These are phyloP conservation scores for Balamuthia mandrillaris DNA, from an alignment of 208 protist species.

Conservation along the genomic window DNA sequence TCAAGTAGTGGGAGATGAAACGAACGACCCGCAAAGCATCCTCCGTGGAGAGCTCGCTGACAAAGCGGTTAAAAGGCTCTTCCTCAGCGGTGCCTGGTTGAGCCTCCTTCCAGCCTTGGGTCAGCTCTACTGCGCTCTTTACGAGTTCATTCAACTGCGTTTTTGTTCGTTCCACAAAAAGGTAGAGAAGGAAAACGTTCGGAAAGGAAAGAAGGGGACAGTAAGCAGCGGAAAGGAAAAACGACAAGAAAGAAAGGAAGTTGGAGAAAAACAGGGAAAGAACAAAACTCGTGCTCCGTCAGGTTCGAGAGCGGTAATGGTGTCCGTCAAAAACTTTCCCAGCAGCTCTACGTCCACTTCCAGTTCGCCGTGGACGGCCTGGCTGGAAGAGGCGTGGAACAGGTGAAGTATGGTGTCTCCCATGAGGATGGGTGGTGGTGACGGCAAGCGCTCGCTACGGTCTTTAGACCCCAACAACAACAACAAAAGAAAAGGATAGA, in stretches of 20 bases:
- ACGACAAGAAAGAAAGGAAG: too few relatives aligned
- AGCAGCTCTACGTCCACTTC: neutral
- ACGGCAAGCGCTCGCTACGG: too few relatives aligned
- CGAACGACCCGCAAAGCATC: slow-evolving; percentile 21
- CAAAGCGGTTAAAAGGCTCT: neutral
- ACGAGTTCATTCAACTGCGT: neutral
- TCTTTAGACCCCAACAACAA: too few relatives aligned
- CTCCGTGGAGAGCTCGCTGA: neutral
- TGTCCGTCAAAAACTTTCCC: neutral
- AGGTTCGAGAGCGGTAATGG: neutral
- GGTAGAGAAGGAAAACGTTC: too few relatives aligned
- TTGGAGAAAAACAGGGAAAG: too few relatives aligned
- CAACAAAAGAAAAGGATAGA: too few relatives aligned
- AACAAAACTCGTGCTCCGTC: neutral
- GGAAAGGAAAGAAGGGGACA: neutral
- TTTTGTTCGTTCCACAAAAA: too few relatives aligned
- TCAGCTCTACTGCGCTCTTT: neutral
- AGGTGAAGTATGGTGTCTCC: too few relatives aligned
- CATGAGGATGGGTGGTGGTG: too few relatives aligned
- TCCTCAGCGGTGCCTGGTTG: neutral
- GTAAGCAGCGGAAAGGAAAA: neutral
- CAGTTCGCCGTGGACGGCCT: neutral
- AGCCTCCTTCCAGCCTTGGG: neutral
- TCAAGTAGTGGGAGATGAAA: slow-evolving; percentile 41
- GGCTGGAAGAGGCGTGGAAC: too few relatives aligned